Evolutionary conservation across 2,329 filamentous ascomycete species (phyloP), one percentile per base, ranked within the genome.

Genomic region (Ceratocystis lukuohia): DNA sequence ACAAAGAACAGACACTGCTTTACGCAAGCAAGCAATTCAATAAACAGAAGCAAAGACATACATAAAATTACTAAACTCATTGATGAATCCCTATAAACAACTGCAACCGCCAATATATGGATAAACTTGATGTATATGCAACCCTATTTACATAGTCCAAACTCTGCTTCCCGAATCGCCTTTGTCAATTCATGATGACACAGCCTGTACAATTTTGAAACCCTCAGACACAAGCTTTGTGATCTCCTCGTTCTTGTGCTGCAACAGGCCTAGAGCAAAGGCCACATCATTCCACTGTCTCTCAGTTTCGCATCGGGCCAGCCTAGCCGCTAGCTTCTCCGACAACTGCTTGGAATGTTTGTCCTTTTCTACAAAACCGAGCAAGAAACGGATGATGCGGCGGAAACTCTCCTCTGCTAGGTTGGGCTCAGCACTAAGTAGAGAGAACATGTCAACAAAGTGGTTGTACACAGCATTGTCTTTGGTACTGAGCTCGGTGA

Each of bases 401-500:
- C 84, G 86, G 76, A 99, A 87, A 28, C 88, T 85, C 71, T 96
- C 91, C 74, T 96, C 93, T 8, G 91, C 86, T 70, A 99, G 80
- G 37, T 80, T 84, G 65, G 84, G 83, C 71, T 95, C 93, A 0
- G 91, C 88, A 67, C 89, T 94, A 61, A 99, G 80, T 70, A 97
- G 78, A 73, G 89, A 93, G 76, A 99, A 99, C 90, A 99, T 97
- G 74, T 99, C 94, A 33, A 99, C 91, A 76, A 99, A 99, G 77
- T 99, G 93, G 75, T 99, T 99, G 76, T 99, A 99, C 1, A 99
- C 91, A 1, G 94, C 94, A 73, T 99, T 99, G 75, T 99, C 94
- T 79, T 99, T 99, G 71, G 91, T 96, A 69, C 92, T 91, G 66
- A 99, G 82, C 76, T 99, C 94, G 0, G 91, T 93, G 76, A 99